Evolutionary conservation across 352 stramenopile species (phyloP).

Genomic region (Phytophthora crassamura): DNA sequence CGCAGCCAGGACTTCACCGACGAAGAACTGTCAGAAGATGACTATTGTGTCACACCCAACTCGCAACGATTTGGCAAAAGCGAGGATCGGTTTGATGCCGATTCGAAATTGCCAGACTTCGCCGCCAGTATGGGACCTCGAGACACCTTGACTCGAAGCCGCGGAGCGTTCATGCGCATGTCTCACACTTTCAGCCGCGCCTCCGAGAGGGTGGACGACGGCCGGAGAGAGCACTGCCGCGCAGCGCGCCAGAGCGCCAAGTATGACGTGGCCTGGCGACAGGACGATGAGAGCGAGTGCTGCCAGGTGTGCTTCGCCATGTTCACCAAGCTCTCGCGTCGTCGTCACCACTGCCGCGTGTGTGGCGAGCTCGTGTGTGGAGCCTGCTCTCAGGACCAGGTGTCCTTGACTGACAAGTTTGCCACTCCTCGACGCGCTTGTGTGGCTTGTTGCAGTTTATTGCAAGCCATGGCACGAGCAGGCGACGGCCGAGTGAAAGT

Average conservation of each 20-base stretch:
- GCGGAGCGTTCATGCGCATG: constrained; percentile 27
- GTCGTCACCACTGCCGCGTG: constrained; percentile 82
- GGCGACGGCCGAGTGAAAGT: constrained; percentile 56
- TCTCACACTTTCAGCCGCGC: constrained; percentile 42
- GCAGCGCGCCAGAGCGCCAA: constrained; percentile 51
- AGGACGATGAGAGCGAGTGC: constrained; percentile 61
- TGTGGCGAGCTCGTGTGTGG: constrained; percentile 83
- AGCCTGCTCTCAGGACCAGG: constrained; percentile 71
- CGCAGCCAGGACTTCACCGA: constrained; percentile 30
- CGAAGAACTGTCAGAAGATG: constrained; percentile 39
- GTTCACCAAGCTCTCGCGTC: constrained; percentile 77
- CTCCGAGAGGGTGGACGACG: constrained; percentile 36
- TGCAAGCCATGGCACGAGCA: constrained; percentile 60
- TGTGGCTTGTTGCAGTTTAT: constrained; percentile 62
- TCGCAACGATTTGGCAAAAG: neutral
- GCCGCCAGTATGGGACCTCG: constrained; percentile 34
- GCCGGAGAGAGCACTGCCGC: constrained; percentile 13
- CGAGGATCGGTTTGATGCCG: constrained; percentile 29
- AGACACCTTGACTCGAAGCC: constrained; percentile 22
- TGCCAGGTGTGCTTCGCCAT: constrained; percentile 76
- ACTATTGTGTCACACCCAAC: constrained; percentile 14
- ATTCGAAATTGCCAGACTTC: constrained; percentile 30
- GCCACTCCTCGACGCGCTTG: constrained; percentile 61
- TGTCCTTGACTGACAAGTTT: constrained; percentile 61
- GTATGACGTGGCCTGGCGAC: constrained; percentile 77